A percentile compares a stretch with the other conserved stretches of the same genome.
These are phyloP conservation scores for Scheffersomyces lignicola DNA, from an alignment of 1,139 yeast species.

Conservation along the genomic window DNA sequence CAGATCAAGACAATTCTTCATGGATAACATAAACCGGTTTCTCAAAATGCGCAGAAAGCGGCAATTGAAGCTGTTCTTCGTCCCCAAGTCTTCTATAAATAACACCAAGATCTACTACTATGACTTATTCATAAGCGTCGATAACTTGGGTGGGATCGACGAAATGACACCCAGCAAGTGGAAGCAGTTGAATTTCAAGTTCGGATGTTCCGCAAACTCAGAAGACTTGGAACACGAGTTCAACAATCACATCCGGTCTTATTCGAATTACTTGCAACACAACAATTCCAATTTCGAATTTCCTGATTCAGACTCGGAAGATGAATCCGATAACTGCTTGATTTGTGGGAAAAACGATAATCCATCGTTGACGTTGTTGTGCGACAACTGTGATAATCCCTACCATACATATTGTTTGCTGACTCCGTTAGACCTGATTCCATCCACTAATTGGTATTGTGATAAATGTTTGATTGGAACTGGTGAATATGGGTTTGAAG, in stretches of 20 bases:
- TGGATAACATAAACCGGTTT: conserved; percentile 59
- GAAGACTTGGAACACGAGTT: conserved; percentile 33
- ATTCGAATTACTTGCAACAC: conserved; percentile 43
- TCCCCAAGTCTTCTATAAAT: conserved; percentile 12
- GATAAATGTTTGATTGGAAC: conserved; percentile 80
- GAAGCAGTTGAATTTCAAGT: conserved; percentile 29
- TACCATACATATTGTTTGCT: conserved; percentile 66
- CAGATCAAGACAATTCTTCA: conserved; percentile 62
- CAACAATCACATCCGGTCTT: conserved; percentile 33
- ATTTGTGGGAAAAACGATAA: conserved; percentile 53
- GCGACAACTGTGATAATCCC: conserved; percentile 73
- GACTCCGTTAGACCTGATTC: conserved; percentile 51
- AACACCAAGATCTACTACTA: conserved; percentile 42
- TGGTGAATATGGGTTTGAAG: conserved; percentile 89
- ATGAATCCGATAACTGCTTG: conserved; percentile 46
- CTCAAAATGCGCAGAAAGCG: conserved; percentile 44
- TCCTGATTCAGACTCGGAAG: conserved; percentile 30
- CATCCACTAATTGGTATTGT: conserved; percentile 74
- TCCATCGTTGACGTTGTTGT: conserved; percentile 54
- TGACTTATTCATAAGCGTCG: conserved; percentile 54
- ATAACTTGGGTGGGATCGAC: conserved; percentile 23
- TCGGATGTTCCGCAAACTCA: conserved; percentile 20
- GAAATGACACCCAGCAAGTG: conserved; percentile 29
- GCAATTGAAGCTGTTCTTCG: conserved; percentile 26
- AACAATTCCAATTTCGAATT: conserved; percentile 20